phyloP scores from a whole-genome alignment of 768 basidiomycete species.

The Calocybe indica region DNA sequence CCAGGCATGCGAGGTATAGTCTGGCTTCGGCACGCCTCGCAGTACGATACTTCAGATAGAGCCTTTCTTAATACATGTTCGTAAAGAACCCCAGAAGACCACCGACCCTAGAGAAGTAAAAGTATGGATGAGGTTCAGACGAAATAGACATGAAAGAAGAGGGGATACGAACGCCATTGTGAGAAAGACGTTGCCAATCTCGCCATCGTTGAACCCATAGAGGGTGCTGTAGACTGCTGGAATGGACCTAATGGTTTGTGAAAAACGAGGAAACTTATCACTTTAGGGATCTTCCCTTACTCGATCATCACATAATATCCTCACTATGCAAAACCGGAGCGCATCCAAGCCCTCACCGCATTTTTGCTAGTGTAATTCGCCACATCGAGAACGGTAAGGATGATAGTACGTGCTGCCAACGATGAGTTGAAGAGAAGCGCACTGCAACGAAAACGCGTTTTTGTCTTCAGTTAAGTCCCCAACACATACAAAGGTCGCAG shows the following conservation, averaged over 20 bases:
- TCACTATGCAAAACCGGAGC: constrained; percentile 64
- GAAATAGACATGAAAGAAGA: neutral
- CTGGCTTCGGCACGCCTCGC: constrained; percentile 50
- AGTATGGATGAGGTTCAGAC: no score
- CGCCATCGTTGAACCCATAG: constrained; percentile 54
- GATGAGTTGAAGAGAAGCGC: no score
- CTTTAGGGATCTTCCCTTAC: constrained; percentile 21
- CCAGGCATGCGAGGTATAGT: constrained; percentile 49
- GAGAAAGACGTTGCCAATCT: constrained; percentile 55
- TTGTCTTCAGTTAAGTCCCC: no score
- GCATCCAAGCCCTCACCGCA: no score
- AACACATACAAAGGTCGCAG: no score
- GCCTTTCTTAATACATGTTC: constrained; percentile 40
- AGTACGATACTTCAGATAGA: constrained; percentile 35
- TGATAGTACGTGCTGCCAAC: no score
- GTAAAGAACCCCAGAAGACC: constrained; percentile 40
- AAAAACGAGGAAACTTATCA: no score
- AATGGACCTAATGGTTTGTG: constrained; percentile 36
- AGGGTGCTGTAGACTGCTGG: constrained; percentile 47
- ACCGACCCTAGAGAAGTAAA: constrained; percentile 39
- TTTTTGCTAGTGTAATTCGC: no score
- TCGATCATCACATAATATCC: constrained; percentile 64
- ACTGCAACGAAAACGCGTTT: no score
- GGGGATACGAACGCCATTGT: constrained; percentile 41
- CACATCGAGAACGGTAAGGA: no score